These are phyloP conservation scores for Bathelium albidoporum DNA, from an alignment of 495 filamentous ascomycete genomes.

Conservation along the genomic window DNA sequence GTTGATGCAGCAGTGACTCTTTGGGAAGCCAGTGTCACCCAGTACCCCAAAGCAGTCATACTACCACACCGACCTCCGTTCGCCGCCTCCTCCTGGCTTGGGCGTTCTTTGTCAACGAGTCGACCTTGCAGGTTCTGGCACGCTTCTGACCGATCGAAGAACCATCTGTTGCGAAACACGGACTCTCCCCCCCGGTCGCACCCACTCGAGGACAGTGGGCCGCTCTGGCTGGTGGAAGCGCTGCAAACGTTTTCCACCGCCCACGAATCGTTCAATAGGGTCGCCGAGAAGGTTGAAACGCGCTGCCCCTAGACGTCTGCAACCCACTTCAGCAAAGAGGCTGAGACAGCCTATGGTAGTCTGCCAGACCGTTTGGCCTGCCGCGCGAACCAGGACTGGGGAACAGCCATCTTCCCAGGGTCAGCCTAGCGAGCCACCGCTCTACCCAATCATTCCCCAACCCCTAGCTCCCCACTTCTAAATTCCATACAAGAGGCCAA, in stretches of 20 bases:
- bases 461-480: background rate
- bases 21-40: background rate
- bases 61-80: background rate
- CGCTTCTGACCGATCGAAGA: background rate
- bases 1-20: background rate
- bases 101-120: constrained; percentile 1
- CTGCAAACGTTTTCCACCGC: constrained; percentile 3
- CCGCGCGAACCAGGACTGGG: constrained; percentile 4
- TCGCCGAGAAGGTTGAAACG: background rate
- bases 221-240: constrained; percentile 3
- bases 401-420: background rate
- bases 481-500: constrained; percentile 4
- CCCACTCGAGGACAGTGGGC: background rate
- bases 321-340: background rate
- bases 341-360: constrained; percentile 5
- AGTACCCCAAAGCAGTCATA: background rate
- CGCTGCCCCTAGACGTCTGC: background rate
- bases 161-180: background rate
- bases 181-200: background rate
- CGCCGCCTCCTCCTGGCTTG: background rate
- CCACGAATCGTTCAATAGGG: background rate
- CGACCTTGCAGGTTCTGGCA: background rate
- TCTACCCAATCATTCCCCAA: background rate
- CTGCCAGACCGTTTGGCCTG: constrained; percentile 5
- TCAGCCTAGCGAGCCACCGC: background rate